Base-by-base conservation (phyloP, 805 yeast genomes). In the Candida parachauliodes region DNA sequence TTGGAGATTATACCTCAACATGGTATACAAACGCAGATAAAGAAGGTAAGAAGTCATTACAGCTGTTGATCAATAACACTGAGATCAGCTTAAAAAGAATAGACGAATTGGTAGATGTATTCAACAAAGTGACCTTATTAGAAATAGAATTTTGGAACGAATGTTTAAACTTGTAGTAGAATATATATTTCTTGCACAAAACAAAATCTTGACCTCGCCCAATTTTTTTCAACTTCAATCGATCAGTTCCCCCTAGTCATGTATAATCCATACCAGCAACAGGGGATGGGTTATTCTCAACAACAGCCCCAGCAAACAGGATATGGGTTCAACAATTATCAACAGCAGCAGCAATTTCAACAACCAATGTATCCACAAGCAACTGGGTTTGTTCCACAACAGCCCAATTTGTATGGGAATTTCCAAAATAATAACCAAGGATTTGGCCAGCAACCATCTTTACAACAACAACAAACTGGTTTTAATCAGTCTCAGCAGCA, bases 131-230 rank as follows among this genome's bases (percentile, higher is more conserved):
- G 8, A 70, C 80, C 10, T 55, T 58, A 32, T 62, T 84, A 36
- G 95, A 85, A 55, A 67, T 76, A 17, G 69, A 63, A 16, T 85
- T 85, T 52, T 85, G 95, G 95, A 71, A 74, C 49, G 83, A 65
- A 45, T 64, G 61, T 7, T 40, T 55, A 32, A 30, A 24, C 20
- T 12, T 30, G 24, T 36, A 29, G 21, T 21, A n/a, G n/a, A n/a
- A n/a, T n/a, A n/a, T n/a, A n/a, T n/a, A n/a, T n/a, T 15, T 28
- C 20, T 6, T 3, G 31, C 15, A 11, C 21, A n/a, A 16, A 16
- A 16, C 17, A 8, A 11, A 4, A 11, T 16, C 5, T 32, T n/a
- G n/a, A n/a, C n/a, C 35, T 32, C 21, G 28, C 21, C 28, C 28
- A 32, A n/a, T 5, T 32, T 32, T 23, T 31, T 22, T 21, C 12